Evolutionary conservation across 108 stramenopile genomes (phyloP).

Genomic region (Cyclotella baltica): DNA sequence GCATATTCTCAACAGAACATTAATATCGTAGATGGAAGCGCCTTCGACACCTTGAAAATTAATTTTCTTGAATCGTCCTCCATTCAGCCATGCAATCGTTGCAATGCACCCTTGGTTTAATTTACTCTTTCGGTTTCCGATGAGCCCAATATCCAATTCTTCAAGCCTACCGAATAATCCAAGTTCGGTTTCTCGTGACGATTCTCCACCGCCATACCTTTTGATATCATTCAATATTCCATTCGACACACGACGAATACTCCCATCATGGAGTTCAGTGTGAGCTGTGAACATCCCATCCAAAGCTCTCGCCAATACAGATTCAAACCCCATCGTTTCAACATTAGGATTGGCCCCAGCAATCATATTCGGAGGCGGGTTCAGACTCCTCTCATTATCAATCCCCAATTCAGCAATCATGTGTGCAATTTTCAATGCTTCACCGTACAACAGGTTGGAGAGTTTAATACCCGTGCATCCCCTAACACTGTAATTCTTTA

Average conservation of each 20-base stretch:
- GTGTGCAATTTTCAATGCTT: background rate
- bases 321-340: background rate
- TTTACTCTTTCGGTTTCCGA: background rate
- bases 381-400: background rate
- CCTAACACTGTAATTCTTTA: background rate
- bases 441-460: background rate
- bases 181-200: background rate
- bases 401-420: background rate
- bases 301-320: background rate
- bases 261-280: background rate
- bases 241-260: background rate
- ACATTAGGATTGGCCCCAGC: background rate
- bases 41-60: background rate
- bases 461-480: background rate
- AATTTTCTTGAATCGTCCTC: constrained; percentile 12
- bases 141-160: background rate
- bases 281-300: background rate
- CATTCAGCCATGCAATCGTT: constrained; percentile 27
- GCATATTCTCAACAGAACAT: background rate
- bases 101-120: constrained; percentile 2
- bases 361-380: constrained; percentile 11
- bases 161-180: background rate
- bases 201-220: background rate
- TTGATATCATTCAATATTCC: background rate
- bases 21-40: background rate